Evolutionary conservation across 495 filamentous ascomycete species (phyloP), one percentile per base, ranked within the genome.

Genomic region (Penicillium paradoxum): DNA sequence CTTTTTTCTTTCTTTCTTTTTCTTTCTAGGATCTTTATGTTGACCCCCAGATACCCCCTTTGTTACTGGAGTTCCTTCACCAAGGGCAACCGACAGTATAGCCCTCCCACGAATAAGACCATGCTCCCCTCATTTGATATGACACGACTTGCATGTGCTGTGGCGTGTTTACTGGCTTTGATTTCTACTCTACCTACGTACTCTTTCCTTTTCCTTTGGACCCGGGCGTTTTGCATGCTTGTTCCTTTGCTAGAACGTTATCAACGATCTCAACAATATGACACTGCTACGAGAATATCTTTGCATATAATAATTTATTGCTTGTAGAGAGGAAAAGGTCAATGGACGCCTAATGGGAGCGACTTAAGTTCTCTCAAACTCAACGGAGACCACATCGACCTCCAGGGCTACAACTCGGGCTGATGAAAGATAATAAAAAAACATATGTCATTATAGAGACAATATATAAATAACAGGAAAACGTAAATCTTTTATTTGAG

Each of bases 401-500:
- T n/a, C n/a, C n/a, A n/a, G n/a, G n/a, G n/a, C n/a, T 47, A 36
- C 21, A 17, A 9, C n/a, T 6, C 14, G 7, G 22, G 33, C 22
- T 37, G 15, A 7, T 36, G 36, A 30, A 48, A 33, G 6, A 21
- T 3, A 32, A 45, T n/a, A 17, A 5, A 22, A n/a, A 22, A 46
- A 14, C 41, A 33, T 46, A 3, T n/a, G 18, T 25, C 29, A 22
- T 18, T 17, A 17, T 25, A 10, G 6, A 8, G 6, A 18, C 21
- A 27, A 13, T 19, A 22, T 27, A 48, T 37, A 48, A 22, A 50
- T 51, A 19, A 43, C 39, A 51, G 30, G 51, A 53, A 24, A 50
- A 55, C 32, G 32, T 45, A 46, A 29, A 50, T 33, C 50, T 67
- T 79, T 33, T 49, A 25, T 24, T 38, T 9, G 19, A 37, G 2